phyloP scores from a whole-genome alignment of 495 filamentous ascomycete genomes.

The Evernia prunastri region DNA sequence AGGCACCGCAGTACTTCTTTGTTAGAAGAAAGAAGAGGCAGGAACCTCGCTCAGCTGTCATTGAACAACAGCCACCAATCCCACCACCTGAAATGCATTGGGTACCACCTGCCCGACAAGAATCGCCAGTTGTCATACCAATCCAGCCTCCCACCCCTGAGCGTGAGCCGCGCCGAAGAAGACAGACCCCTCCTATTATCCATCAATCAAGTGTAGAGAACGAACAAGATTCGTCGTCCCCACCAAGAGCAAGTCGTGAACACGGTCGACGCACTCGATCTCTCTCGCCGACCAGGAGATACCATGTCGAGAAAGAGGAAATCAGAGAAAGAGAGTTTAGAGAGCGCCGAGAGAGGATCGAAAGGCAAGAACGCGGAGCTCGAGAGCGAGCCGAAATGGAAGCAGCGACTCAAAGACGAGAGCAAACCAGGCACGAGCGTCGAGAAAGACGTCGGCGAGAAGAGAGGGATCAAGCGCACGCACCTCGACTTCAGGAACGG shows the following conservation, averaged over 20 bases:
- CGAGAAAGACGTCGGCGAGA: neutral
- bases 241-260: conserved; percentile 6
- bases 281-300: conserved; percentile 11
- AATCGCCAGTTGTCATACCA: conserved; percentile 4
- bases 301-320: conserved; percentile 4
- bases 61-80: conserved; percentile 11
- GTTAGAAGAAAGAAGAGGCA: neutral
- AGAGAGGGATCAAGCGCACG: neutral
- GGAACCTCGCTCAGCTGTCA: neutral
- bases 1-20: neutral
- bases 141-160: conserved; percentile 6
- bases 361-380: conserved; percentile 16
- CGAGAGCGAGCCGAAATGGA: conserved; percentile 14
- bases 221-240: conserved; percentile 14
- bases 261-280: conserved; percentile 16
- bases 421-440: conserved; percentile 2
- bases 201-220: conserved; percentile 2
- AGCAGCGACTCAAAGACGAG: neutral
- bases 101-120: neutral
- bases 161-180: neutral
- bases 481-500: too few relatives aligned
- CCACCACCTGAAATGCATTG: conserved; percentile 9
- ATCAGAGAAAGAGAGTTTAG: conserved; percentile 3
- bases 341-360: neutral
- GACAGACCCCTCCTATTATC: neutral